These are phyloP conservation scores for Pycnococcus provasolii DNA, from an alignment of 139 green algal species.

Conservation along the genomic window DNA sequence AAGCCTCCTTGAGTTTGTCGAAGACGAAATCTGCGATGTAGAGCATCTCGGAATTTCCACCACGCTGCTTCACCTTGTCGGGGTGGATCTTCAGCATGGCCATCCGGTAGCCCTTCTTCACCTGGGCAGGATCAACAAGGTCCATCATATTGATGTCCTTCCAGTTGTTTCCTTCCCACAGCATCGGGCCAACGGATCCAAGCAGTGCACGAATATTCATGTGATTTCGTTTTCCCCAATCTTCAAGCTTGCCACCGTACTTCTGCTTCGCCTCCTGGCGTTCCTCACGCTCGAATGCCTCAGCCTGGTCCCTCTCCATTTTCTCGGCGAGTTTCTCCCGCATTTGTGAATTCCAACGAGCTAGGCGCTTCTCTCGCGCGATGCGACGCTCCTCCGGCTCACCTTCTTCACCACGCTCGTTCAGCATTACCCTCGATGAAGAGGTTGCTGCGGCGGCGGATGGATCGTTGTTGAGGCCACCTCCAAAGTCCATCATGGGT, in stretches of 20 bases:
- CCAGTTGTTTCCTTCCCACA: conserved; percentile 78
- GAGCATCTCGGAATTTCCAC: conserved; percentile 63
- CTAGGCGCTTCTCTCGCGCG: background rate
- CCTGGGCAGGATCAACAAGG: conserved; percentile 59
- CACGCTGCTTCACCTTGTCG: conserved; percentile 83
- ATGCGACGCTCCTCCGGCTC: conserved; percentile 4
- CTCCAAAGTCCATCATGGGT: too few relatives aligned
- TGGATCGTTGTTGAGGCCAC: too few relatives aligned
- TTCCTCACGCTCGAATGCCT: conserved; percentile 4
- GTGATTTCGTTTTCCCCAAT: conserved; percentile 29
- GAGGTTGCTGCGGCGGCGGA: too few relatives aligned
- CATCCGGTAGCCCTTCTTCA: conserved; percentile 75
- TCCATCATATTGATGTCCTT: conserved; percentile 59
- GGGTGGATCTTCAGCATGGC: conserved; percentile 88
- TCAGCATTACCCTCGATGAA: too few relatives aligned
- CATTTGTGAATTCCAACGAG: background rate
- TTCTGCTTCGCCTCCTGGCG: conserved; percentile 17
- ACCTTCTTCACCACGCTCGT: background rate
- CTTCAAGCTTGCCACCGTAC: conserved; percentile 23
- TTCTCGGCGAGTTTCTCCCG: background rate
- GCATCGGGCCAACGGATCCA: conserved; percentile 63
- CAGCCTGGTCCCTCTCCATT: conserved; percentile 1
- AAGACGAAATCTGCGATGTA: conserved; percentile 83
- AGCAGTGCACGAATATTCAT: conserved; percentile 82
- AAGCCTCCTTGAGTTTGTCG: conserved; percentile 73